Conservation (phyloP, 495 filamentous ascomycete genomes). For the Cryomyces minteri region DNA sequence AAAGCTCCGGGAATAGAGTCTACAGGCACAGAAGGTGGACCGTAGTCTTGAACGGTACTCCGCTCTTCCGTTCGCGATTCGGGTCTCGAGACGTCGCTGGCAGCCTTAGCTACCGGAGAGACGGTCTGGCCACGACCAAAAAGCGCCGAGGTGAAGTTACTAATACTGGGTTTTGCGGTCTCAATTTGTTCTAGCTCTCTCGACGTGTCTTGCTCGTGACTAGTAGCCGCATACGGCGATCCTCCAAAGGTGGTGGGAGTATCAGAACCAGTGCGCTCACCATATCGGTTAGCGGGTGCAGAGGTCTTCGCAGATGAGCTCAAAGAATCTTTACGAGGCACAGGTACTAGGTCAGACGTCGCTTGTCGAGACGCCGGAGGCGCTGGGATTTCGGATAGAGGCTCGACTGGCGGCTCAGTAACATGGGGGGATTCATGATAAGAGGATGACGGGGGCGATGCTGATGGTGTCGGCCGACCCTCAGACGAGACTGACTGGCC, state of each 20-base stretch:
- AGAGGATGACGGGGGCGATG: conserved; percentile 35
- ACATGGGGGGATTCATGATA: conserved; percentile 32
- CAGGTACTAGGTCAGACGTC: conserved; percentile 29
- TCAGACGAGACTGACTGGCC: conserved; percentile 34
- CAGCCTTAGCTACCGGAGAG: conserved; percentile 14
- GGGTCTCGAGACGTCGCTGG: conserved; percentile 12
- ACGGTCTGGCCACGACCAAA: conserved; percentile 10
- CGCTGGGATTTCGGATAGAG: conserved; percentile 16
- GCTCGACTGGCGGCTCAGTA: conserved; percentile 7
- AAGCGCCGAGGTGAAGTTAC: conserved; percentile 3
- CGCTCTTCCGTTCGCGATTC: conserved; percentile 12
- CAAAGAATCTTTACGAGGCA: conserved; percentile 41
- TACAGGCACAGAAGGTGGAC: conserved; percentile 13
- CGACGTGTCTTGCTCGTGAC: conserved; percentile 21
- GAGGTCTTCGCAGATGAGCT: conserved; percentile 65
- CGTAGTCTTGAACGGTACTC: conserved; percentile 14
- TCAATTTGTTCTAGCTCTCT: conserved; percentile 14
- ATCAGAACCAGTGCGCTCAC: conserved; percentile 30
- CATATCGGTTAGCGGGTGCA: conserved; percentile 58
- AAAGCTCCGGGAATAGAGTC: conserved; percentile 37
- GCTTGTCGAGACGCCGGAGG: conserved; percentile 45
- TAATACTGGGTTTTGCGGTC: conserved; percentile 13
- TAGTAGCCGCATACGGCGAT: conserved; percentile 22
- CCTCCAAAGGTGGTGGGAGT: conserved; percentile 31
- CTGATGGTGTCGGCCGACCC: conserved; percentile 35